Base-by-base conservation (phyloP, 1,284 basidiomycete genomes). In the Earliella scabrosa region DNA sequence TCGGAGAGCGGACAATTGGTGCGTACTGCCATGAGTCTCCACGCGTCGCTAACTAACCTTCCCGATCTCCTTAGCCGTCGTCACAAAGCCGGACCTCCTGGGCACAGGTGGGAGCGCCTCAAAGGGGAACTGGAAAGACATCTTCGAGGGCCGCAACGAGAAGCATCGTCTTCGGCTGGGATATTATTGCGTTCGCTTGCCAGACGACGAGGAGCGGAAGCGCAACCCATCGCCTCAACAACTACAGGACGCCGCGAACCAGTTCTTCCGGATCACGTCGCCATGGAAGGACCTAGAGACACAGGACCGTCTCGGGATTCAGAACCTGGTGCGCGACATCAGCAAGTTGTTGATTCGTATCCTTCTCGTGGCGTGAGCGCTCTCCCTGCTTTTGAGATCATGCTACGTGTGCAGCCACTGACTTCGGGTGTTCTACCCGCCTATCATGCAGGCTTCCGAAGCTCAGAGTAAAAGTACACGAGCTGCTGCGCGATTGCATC, bases 1-100 rank as follows among this genome's bases (percentile, higher is more conserved):
- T 68, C 0, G 84, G 83, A 7, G 63, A 73, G 27, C 75, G 85
- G 10, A 88, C 84, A 0, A 86, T 87, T 45, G 85, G 86, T 82
- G 49, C 18, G 64, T 50, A 2, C 26, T 31, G 29, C 29, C 13
- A 31, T 21, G 11, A 4, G 11, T 29, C 14, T 27, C 18, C 21
- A 16, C 13, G n/a, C n/a, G 14, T 21, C 4, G 6, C 32, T 29
- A 14, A 7, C 36, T 45, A 34, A 7, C 26, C 24, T 29, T 18
- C 45, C 35, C 26, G 34, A 16, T 26, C 35, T 10, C 2, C 49
- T 11, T 31, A 87, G 85, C 82, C 11, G 76, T 88, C 1, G 71
- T 87, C 16, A 88, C 86, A 0, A 88, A 88, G 55, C 82, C 85
- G 0, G 86, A 88, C 50, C 72, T 66, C 6, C 66, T 87, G 1